Evolutionary conservation across 495 filamentous ascomycete species (phyloP), one percentile per base, ranked within the genome.

Genomic region (Annulohypoxylon maeteangense): DNA sequence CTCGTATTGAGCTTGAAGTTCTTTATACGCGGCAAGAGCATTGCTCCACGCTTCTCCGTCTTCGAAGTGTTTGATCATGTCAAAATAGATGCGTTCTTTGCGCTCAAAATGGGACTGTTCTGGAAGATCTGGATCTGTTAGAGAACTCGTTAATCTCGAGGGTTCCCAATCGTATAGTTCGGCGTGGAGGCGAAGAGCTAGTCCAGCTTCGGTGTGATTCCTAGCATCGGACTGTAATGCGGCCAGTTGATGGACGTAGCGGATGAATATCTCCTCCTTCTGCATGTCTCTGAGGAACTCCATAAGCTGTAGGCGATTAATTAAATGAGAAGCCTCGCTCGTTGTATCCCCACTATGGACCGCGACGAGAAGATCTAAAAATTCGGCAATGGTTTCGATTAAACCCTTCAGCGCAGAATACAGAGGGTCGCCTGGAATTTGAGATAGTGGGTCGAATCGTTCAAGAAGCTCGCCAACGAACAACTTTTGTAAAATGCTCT

Each of bases 271-370:
- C 75, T 97, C 94, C 77, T 97, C 94, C 75, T 96, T 96, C 70
- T 95, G 92, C 93, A 97, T 95, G 76, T 98, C 95, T 76, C 93
- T 90, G 78, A 98, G 87, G 81, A 97, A 98, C 70, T 97, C 93
- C 95, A 98, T 97, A 38, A 99, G 80, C 73, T 92, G 88, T 50
- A 98, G 84, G 1, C 93, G 93, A 76, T 98, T 92, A 75, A 96
- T 90, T 54, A 93, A 87, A 64, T 90, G 87, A 47, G 89, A 90
- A 14, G 93, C 92, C 70, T 96, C 92, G 32, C 88, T 88, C 1
- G 87, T 89, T 18, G 88, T 88, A 32, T 93, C 91, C 2, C 89
- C 89, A 68, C 90, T 91, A 78, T 97, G 93, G 4, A 97, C 95
- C n/a, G 93, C 95, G 7, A 95, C 90, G 42, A 98, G 84, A 42